phyloP scores from a whole-genome alignment of 352 stramenopile genomes.

The Phytopythium sindhum region DNA sequence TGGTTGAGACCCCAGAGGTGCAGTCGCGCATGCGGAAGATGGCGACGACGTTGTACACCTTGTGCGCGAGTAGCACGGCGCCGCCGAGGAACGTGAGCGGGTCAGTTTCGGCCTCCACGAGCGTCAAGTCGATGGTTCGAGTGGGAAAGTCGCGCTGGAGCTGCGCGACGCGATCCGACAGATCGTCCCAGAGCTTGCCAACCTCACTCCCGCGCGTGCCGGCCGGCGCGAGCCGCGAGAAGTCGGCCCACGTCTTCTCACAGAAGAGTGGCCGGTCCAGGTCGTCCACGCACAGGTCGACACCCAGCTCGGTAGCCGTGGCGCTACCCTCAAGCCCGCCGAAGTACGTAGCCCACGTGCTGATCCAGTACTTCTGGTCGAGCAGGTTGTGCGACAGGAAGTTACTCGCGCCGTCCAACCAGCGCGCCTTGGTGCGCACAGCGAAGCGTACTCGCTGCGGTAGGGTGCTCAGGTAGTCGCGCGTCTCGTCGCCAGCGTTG shows the following conservation, averaged over 20 bases:
- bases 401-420: slow-evolving; percentile 42
- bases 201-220: slow-evolving; percentile 11
- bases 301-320: slow-evolving; percentile 22
- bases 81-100: slow-evolving; percentile 43
- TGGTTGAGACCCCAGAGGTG: slow-evolving; percentile 1
- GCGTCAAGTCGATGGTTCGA: slow-evolving; percentile 38
- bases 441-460: slow-evolving; percentile 48
- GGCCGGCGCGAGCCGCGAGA: slow-evolving; percentile 13
- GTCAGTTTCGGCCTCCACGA: slow-evolving; percentile 48
- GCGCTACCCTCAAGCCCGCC: slow-evolving; percentile 22
- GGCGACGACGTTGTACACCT: slow-evolving; percentile 49
- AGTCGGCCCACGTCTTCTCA: slow-evolving; percentile 52
- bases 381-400: slow-evolving; percentile 50
- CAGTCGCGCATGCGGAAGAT: slow-evolving; percentile 41
- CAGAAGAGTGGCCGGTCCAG: slow-evolving; percentile 51
- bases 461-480: slow-evolving; percentile 38
- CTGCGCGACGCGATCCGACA: slow-evolving; percentile 24
- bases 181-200: slow-evolving; percentile 37
- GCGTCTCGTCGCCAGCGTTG: slow-evolving; percentile 18
- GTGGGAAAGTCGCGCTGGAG: slow-evolving; percentile 24
- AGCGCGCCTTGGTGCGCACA: slow-evolving; percentile 43
- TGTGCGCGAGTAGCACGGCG: slow-evolving; percentile 45
- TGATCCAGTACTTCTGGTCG: slow-evolving; percentile 60
- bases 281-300: slow-evolving; percentile 52
- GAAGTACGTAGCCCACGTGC: slow-evolving; percentile 45